phyloP scores from a whole-genome alignment of 495 filamentous ascomycete species.

The Penicillium soppii region DNA sequence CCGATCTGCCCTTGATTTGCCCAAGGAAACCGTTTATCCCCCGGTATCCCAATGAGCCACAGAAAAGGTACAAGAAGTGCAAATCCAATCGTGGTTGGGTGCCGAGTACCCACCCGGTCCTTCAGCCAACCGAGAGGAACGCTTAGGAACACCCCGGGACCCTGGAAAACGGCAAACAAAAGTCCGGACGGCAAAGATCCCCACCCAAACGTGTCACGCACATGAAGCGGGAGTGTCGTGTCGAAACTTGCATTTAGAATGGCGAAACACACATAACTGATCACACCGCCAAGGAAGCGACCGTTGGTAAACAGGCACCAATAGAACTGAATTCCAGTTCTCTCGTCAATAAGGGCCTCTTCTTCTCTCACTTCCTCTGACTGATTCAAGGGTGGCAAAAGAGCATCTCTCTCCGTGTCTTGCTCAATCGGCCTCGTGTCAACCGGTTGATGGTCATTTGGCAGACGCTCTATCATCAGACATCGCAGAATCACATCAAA shows the following conservation, averaged over 20 bases:
- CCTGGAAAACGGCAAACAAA: conserved; percentile 22
- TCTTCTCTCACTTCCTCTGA: background rate
- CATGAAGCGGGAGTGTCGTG: conserved; percentile 31
- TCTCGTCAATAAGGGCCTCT: background rate
- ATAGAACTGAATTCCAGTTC: conserved; percentile 11
- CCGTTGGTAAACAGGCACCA: conserved; percentile 14
- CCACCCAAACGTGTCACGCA: conserved; percentile 21
- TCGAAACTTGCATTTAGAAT: conserved; percentile 26
- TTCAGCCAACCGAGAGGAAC: conserved; percentile 26
- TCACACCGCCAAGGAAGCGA: conserved; percentile 9
- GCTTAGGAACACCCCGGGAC: conserved; percentile 21
- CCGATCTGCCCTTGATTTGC: conserved; percentile 3
- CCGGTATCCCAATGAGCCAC: conserved; percentile 22
- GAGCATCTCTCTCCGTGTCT: background rate
- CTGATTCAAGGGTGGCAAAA: background rate
- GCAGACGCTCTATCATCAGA: conserved; percentile 24
- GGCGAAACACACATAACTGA: conserved; percentile 14
- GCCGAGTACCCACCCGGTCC: conserved; percentile 23
- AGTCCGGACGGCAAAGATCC: conserved; percentile 15
- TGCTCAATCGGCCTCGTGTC: background rate
- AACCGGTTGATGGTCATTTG: background rate
- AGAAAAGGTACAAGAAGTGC: conserved; percentile 14
- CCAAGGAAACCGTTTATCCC: conserved; percentile 22
- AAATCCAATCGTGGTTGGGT: conserved; percentile 20
- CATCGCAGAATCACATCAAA: conserved; percentile 24